Evolutionary conservation across 164 flowering plant genomes (phyloP), one percentile per base, ranked within the genome.

Genomic region (Macadamia tetraphylla): DNA sequence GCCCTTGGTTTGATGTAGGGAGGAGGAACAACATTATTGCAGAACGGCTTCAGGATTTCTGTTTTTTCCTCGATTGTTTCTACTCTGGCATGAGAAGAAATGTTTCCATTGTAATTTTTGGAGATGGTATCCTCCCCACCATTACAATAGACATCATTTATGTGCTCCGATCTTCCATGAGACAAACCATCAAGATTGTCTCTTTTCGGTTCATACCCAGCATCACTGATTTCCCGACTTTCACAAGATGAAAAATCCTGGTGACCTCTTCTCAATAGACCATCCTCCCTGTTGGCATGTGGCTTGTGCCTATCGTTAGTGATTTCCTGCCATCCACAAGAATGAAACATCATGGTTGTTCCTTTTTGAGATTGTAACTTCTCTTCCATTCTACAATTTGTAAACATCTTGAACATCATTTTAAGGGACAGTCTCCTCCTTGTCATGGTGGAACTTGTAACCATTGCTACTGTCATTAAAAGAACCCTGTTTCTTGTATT

Each of bases 1-100:
- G 56, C 81, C 69, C 74, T 80, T 6, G 83, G 73, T 77, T 71
- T 83, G 13, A 69, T 66, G 68, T 75, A 82, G 11, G 81, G 83
- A 68, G 86, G 83, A 32, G 78, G 81, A 61, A 67, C 29, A 12
- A 31, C 14, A 72, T 55, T 74, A 29, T 71, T 80, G 62, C 51
- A 52, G 69, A 62, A 64, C 30, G 85, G 71, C 66, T 79, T 84
- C 65, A 65, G 32, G 57, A 67, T 60, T 57, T 72, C 78, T 60
- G 32, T 61, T 49, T 48, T 80, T 70, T 75, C 84, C 44, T 74
- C 81, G 30, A 44, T 56, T 23, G 23, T 14, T 53, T 65, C 82
- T 67, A 62, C 55, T 70, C 67, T 76, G 46, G 67, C 72, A 44
- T 12, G 71, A 58, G 63, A 72, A 9, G 64, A 48, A 32, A 30